Base-by-base conservation (phyloP, 2,329 filamentous ascomycete species). In the Hypoxylon sp. region DNA sequence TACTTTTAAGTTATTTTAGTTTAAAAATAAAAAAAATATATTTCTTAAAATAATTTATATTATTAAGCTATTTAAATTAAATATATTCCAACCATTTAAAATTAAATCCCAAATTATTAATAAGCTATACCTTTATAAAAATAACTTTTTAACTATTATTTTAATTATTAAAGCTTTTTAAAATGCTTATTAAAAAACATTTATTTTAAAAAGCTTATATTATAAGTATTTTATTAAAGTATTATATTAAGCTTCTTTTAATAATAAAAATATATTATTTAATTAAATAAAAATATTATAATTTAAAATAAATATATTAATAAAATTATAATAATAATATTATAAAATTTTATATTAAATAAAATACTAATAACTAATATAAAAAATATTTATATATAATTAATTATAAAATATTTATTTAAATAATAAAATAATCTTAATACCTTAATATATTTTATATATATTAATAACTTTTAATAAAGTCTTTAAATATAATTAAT, bases 271-370 rank as follows among this genome's bases (percentile, higher is more conserved):
- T 24, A 47, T 50, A 50, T 26, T 50, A 14, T 26, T 9, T 13
- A 26, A 50, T 3, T 6, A 26, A 26, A 50, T 22, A 50, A 50
- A 26, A 13, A 29, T 50, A 50, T 19, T 19, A 19, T 19, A 19
- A 46, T 19, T 10, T 9, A 46, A 3, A 46, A 46, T 19, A 50
- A 26, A 31, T 3, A 50, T 31, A 33, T 26, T 29, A 50, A 50
- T 50, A 17, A 46, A 29, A 50, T 26, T 26, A 47, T 47, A 44
- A 10, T n/a, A 44, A n/a, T 44, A 10, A 44, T 19, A 19, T 44
- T n/a, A 44, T 26, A 26, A 29, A 50, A 50, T 5, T 26, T 26
- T 13, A 26, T 26, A 26, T 50, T 50, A 26, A 50, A 29, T 50
- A 11, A 50, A 50, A 14, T 14, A 9, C 1, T 26, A 26, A 3